Evolutionary conservation across 495 filamentous ascomycete species (phyloP), one percentile per base, ranked within the genome.

Genomic region (Penicillium herquei): DNA sequence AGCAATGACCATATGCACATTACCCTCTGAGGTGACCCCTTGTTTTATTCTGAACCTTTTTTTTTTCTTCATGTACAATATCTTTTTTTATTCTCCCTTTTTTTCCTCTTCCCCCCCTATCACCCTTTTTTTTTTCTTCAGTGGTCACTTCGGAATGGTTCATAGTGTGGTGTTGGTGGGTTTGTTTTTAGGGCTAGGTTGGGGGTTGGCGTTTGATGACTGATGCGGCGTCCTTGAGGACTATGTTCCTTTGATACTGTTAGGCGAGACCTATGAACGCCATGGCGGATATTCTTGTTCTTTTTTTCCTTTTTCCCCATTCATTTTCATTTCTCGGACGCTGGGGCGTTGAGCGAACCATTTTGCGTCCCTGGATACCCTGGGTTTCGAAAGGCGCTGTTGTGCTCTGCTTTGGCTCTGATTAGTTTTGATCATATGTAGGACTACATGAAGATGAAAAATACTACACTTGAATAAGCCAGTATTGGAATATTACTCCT

Each of bases 1-100:
- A 85, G 84, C 61, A 90, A 86, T 57, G 94, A 98, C 70, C 83
- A 87, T 55, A 91, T 96, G 88, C 76, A 77, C 54, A 71, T 82
- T 56, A 82, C 79, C 45, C 71, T 82, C 31, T 82, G 65, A 78
- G 64, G 39, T 48, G 34, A 44, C 33, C 44, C 50, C 37, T n/a
- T 53, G 46, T 21, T 54, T 18, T 53, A 42, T 39, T 51, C 14
- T 33, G 39, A 54, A 35, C 18, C 55, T 51, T 63, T 44, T 65
- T 72, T 63, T 17, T 44, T 65, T 72, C 64, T 17, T 26, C 21
- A 26, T 77, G 74, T 77, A 77, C 56, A 55, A 74, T 77, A 77
- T 50, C 58, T 52, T 53, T 61, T 50, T 48, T 51, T 57, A 49
- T 64, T 48, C 49, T 33, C 30, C 34, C 39, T 49, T 42, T 51